phyloP scores from a whole-genome alignment of 2,329 filamentous ascomycete genomes.

The Scortechinia acanthostroma region DNA sequence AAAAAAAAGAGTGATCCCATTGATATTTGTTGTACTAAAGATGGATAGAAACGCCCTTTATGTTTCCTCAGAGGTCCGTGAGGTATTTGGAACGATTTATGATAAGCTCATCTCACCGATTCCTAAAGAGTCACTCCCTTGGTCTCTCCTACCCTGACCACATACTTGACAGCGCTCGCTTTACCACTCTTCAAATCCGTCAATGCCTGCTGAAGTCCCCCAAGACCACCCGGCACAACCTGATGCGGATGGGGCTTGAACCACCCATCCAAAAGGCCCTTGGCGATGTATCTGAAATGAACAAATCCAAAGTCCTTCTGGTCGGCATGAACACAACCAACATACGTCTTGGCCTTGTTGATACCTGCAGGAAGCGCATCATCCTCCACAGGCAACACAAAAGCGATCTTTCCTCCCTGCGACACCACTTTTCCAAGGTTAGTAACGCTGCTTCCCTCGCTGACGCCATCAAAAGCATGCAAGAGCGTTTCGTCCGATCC shows the following conservation, averaged over 20 bases:
- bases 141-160: slow-evolving; percentile 29
- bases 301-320: slow-evolving; percentile 25
- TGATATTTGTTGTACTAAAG: no score
- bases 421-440: slow-evolving; percentile 28
- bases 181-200: slow-evolving; percentile 42
- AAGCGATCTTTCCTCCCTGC: slow-evolving; percentile 14
- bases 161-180: slow-evolving; percentile 52
- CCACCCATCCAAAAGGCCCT: slow-evolving; percentile 28
- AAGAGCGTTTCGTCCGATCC: slow-evolving; percentile 24
- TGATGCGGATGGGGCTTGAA: slow-evolving; percentile 36
- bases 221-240: slow-evolving; percentile 38
- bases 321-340: slow-evolving; percentile 11
- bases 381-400: slow-evolving; percentile 13
- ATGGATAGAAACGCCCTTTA: no score
- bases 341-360: slow-evolving; percentile 11
- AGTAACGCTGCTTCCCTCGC: slow-evolving; percentile 29
- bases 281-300: slow-evolving; percentile 23
- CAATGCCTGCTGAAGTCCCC: slow-evolving; percentile 38
- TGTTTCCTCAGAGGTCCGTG: no score
- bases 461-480: slow-evolving; percentile 41
- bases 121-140: no score
- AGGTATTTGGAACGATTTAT: no score
- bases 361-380: slow-evolving; percentile 9
- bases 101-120: no score
- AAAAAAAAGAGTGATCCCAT: no score